These are phyloP conservation scores for Condylostoma magnum DNA, from an alignment of 169 alveolate species.

Conservation along the genomic window DNA sequence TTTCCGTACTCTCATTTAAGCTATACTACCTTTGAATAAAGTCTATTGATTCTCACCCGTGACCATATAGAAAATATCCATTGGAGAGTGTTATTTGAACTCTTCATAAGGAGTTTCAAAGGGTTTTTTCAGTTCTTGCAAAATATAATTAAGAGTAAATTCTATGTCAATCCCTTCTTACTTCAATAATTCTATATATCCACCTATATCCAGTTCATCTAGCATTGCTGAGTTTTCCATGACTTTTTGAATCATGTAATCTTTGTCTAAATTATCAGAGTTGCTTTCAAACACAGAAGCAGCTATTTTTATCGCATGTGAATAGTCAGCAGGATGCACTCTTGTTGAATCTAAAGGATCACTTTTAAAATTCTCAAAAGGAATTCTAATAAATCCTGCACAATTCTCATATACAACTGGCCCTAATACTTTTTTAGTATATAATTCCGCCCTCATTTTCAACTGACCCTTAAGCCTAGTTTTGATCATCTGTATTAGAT, in stretches of 20 bases:
- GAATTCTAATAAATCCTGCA: constrained; percentile 47
- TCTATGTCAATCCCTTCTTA: constrained; percentile 31
- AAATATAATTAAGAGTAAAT: constrained; percentile 42
- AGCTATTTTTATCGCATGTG: constrained; percentile 37
- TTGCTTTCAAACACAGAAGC: constrained; percentile 29
- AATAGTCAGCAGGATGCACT: constrained; percentile 47
- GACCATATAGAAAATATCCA: constrained; percentile 58
- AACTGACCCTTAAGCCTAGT: not conserved
- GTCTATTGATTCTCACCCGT: constrained; percentile 64
- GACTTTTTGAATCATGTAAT: constrained; percentile 17
- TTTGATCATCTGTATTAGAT: constrained; percentile 25
- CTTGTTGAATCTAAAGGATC: constrained; percentile 49
- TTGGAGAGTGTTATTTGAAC: constrained; percentile 30
- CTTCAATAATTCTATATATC: constrained; percentile 45
- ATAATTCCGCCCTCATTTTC: not conserved
- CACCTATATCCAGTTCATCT: constrained; percentile 52
- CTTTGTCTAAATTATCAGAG: constrained; percentile 33
- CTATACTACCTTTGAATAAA: constrained; percentile 54
- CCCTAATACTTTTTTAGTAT: not conserved
- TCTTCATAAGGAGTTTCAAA: constrained; percentile 43
- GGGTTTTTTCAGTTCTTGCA: constrained; percentile 54
- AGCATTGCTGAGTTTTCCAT: constrained; percentile 35
- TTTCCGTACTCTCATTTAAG: constrained; percentile 4
- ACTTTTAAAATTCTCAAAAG: not conserved
- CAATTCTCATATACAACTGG: constrained; percentile 33